Base-by-base conservation (phyloP, 352 stramenopile species). In the Pythium phragmitis region DNA sequence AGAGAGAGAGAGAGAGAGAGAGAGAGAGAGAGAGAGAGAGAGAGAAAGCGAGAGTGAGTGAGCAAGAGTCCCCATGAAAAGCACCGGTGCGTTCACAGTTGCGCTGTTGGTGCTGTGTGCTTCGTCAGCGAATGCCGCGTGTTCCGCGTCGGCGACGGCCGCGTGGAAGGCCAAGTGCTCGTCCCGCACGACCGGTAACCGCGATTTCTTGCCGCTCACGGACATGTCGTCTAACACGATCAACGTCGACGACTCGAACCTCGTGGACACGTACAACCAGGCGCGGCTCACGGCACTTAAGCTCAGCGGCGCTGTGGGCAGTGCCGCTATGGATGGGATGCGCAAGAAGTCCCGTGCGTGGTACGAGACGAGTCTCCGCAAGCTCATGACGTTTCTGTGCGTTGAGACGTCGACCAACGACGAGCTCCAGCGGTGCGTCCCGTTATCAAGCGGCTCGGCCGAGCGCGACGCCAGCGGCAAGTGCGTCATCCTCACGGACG, bases 321-420 rank as follows among this genome's bases (percentile, higher is more conserved):
- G 87, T 34, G 74, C 80, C 0, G 85, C 80, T 7, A 92, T 94
- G 79, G 65, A 74, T 7, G 74, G 80, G 6, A 79, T 94, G 68
- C 85, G 85, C 41, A 80, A 89, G 63, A 89, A 94, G 68, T 76
- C 65, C 6, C 65, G 67, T 4, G 63, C 55, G 19, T 94, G 84
- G 83, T 94, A 94, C 62, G 75, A 89, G 48, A 30, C 72, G 17
- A 91, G 79, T 69, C 68, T 94, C 33, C 60, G 66, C 30, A 85
- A 81, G 49, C 76, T 91, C 43, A 76, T 87, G 60, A 92, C 83
- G 19, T 89, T 87, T 46, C 73, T 92, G 12, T 94, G 85, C 62
- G 74, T 82, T 9, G 53, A 88, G 59, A 89, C 80, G 8, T 75
- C 77, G 4, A 56, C 60, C 11, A 50, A 36, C 11, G 65, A 66